A percentile compares a stretch with the other conserved stretches of the same genome.
These are phyloP conservation scores for Sphagnum fallax DNA, from an alignment of 228 moss, liverwort and hornwort species.

Conservation along the genomic window DNA sequence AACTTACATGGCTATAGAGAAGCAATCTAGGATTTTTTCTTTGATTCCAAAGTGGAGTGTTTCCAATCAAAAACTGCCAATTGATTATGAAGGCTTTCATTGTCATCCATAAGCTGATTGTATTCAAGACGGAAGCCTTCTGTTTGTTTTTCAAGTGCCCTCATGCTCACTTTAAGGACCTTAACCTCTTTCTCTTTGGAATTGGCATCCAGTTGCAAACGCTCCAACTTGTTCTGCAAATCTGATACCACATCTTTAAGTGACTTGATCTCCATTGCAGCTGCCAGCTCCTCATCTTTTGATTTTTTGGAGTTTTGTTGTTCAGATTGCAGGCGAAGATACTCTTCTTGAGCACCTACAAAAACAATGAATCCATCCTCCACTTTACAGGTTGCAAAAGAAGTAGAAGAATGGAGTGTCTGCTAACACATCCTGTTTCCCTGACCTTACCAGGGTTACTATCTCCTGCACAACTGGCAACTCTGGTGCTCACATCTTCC, in stretches of 20 bases:
- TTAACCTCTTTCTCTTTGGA: slow-evolving; percentile 42
- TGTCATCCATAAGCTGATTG: slow-evolving; percentile 32
- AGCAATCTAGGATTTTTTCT: slow-evolving; percentile 29
- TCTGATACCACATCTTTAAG: slow-evolving; percentile 43
- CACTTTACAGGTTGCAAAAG: too few relatives aligned
- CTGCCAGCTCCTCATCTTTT: slow-evolving; percentile 12
- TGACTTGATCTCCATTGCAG: slow-evolving; percentile 28
- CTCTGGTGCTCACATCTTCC: too few relatives aligned
- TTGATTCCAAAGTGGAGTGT: slow-evolving; percentile 23
- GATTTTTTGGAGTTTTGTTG: slow-evolving; percentile 10
- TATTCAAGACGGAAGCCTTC: slow-evolving; percentile 44
- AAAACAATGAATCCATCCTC: not conserved
- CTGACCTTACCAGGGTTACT: too few relatives aligned
- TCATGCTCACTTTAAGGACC: slow-evolving; percentile 23
- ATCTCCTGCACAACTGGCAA: too few relatives aligned
- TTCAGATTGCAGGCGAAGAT: slow-evolving; percentile 27
- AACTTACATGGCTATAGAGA: too few relatives aligned
- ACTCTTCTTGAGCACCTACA: slow-evolving; percentile 27
- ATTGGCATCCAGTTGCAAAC: slow-evolving; percentile 26
- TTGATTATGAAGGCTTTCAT: slow-evolving; percentile 33
- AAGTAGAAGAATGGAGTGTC: too few relatives aligned
- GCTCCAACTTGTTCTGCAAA: slow-evolving; percentile 41
- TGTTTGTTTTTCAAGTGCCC: slow-evolving; percentile 40
- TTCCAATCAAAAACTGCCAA: slow-evolving; percentile 41
- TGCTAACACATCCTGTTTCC: too few relatives aligned